phyloP scores from a whole-genome alignment of 192 early-diverging fungal genomes.

The Dissophora ornata region DNA sequence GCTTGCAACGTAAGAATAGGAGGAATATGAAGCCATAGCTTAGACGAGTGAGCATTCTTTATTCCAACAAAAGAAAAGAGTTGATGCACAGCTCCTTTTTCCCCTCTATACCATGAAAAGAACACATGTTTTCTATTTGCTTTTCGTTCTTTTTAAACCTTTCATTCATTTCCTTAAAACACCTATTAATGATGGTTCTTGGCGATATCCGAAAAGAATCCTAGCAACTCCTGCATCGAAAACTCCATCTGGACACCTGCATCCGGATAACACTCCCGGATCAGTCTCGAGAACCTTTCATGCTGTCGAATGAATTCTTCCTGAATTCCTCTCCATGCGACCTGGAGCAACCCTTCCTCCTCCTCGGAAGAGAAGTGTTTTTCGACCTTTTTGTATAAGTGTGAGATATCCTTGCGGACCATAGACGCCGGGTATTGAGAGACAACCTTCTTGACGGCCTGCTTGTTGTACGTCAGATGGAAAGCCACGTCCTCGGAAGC shows the following conservation, averaged over 20 bases:
- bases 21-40: too few species aligned
- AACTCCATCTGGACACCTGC: conserved; percentile 86
- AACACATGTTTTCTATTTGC: neutral
- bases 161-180: too few species aligned
- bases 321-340: conserved; percentile 92
- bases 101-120: too few species aligned
- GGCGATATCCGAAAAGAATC: conserved; percentile 77
- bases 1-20: conserved; percentile 14
- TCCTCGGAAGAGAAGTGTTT: conserved; percentile 93
- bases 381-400: conserved; percentile 90
- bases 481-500: conserved; percentile 84
- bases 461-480: conserved; percentile 86
- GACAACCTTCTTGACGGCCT: conserved; percentile 85
- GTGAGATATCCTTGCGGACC: conserved; percentile 81
- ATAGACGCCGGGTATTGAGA: conserved; percentile 86
- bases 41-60: too few species aligned
- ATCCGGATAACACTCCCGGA: conserved; percentile 89
- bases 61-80: too few species aligned
- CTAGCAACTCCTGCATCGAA: conserved; percentile 81
- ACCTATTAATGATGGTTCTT: conserved; percentile 54
- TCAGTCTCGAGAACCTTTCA: conserved; percentile 83
- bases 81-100: too few species aligned
- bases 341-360: conserved; percentile 81
- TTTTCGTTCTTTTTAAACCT: neutral
- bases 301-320: conserved; percentile 86